Evolutionary conservation across 768 basidiomycete genomes (phyloP).

Genomic region (Phallus indusiatus): DNA sequence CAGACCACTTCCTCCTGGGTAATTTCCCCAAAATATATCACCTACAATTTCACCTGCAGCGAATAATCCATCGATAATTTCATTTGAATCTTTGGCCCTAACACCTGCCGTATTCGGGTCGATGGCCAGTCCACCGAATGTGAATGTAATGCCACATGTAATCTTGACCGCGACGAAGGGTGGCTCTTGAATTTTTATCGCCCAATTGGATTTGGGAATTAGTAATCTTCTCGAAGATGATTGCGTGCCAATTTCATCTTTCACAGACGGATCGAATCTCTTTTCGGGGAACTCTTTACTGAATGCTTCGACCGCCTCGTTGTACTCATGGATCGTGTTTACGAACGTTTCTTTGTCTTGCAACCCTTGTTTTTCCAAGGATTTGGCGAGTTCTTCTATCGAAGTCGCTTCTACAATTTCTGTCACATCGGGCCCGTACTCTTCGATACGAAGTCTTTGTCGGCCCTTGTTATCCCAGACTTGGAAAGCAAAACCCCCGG

Average conservation of each 20-base stretch:
- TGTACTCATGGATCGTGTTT: constrained; percentile 40
- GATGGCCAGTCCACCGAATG: constrained; percentile 59
- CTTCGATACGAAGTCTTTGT: constrained; percentile 44
- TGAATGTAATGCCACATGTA: constrained; percentile 63
- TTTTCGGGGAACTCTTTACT: constrained; percentile 23
- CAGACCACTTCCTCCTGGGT: constrained; percentile 61
- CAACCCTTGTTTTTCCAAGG: constrained; percentile 37
- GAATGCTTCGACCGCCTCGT: constrained; percentile 35
- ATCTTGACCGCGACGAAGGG: constrained; percentile 62
- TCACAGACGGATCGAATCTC: constrained; percentile 54
- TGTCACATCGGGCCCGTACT: constrained; percentile 56
- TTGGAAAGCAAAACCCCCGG: constrained; percentile 54
- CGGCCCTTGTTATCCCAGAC: constrained; percentile 46
- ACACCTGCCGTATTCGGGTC: constrained; percentile 46
- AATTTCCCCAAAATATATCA: constrained; percentile 53
- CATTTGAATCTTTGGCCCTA: constrained; percentile 30
- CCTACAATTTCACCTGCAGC: constrained; percentile 66
- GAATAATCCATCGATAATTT: constrained; percentile 44
- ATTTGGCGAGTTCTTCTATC: constrained; percentile 41
- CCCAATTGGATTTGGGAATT: constrained; percentile 62
- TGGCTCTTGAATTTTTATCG: constrained; percentile 38
- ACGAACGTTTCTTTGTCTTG: constrained; percentile 32
- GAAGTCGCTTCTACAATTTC: constrained; percentile 40
- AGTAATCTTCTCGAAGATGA: constrained; percentile 26
- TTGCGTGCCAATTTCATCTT: constrained; percentile 51